Evolutionary conservation across 148 eudicot genomes (phyloP).

Genomic region (Rhododendron kiyosumense): DNA sequence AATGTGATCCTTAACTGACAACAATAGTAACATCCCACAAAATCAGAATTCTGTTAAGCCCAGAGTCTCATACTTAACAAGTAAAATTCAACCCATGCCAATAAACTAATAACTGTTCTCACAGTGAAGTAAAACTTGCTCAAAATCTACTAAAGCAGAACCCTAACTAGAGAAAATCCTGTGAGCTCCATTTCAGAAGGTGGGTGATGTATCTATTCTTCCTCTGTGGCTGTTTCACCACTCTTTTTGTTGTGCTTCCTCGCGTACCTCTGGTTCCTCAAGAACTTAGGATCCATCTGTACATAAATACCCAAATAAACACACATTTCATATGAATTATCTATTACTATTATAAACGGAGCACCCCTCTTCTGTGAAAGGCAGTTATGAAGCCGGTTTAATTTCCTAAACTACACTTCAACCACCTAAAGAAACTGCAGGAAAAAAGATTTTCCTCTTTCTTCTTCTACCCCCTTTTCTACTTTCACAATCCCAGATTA

Average conservation of each 20-base stretch:
- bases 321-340: neutral
- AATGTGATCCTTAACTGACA: neutral
- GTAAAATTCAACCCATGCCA: neutral
- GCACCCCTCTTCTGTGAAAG: neutral
- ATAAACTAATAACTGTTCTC: constrained; percentile 15
- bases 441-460: neutral
- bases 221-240: constrained; percentile 39
- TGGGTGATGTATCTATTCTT: constrained; percentile 39
- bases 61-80: neutral
- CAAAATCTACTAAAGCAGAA: constrained; percentile 8
- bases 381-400: neutral
- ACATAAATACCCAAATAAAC: neutral
- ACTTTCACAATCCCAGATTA: too few relatives aligned
- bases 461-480: neutral
- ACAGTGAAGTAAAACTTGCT: neutral
- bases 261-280: constrained; percentile 94
- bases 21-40: constrained; percentile 10
- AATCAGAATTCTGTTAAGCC: neutral
- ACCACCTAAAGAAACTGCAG: neutral
- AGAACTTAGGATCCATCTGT: constrained; percentile 86
- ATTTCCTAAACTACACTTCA: neutral
- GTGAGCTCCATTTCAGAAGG: neutral
- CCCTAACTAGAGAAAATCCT: constrained; percentile 7
- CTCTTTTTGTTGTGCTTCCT: constrained; percentile 86
- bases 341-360: too few relatives aligned